phyloP scores from a whole-genome alignment of 768 basidiomycete genomes.

The Tricholoma sp. region DNA sequence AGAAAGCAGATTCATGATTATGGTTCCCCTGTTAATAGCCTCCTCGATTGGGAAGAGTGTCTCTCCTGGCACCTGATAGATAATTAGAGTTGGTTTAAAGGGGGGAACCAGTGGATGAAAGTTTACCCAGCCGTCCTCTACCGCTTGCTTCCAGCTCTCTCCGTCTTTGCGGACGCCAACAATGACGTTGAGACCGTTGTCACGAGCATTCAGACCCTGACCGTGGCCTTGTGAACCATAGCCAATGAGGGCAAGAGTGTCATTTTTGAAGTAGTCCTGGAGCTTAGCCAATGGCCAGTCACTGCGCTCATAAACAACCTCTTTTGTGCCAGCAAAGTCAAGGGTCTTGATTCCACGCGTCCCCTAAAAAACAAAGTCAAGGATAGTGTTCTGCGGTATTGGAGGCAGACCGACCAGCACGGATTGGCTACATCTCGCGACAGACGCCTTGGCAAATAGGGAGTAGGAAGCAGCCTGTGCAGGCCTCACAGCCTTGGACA shows the following conservation, averaged over 20 bases:
- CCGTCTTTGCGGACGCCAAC: slow-evolving; percentile 97
- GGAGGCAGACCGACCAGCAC: slow-evolving; percentile 27
- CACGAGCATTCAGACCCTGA: slow-evolving; percentile 97
- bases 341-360: slow-evolving; percentile 89
- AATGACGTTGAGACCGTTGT: slow-evolving; percentile 98
- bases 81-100: slow-evolving; percentile 1
- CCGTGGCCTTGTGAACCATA: slow-evolving; percentile 99
- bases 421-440: slow-evolving; percentile 33
- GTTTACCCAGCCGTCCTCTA: slow-evolving; percentile 92
- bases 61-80: slow-evolving; percentile 80
- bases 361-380: slow-evolving; percentile 30
- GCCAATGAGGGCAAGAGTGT: slow-evolving; percentile 97
- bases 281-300: slow-evolving; percentile 99
- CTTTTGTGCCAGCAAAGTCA: slow-evolving; percentile 92
- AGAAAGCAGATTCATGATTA: slow-evolving; percentile 99
- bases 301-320: slow-evolving; percentile 89
- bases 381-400: background rate
- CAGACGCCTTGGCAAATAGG: slow-evolving; percentile 48
- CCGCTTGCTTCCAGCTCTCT: slow-evolving; percentile 93
- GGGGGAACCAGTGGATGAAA: background rate
- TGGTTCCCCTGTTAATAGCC: slow-evolving; percentile 91
- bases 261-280: slow-evolving; percentile 99
- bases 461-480: slow-evolving; percentile 63
- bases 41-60: slow-evolving; percentile 98
- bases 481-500: slow-evolving; percentile 35